A percentile compares a stretch with the other conserved stretches of the same genome.
phyloP scores from a whole-genome alignment of 2,329 filamentous ascomycete genomes.

The Sporothrix luriei region DNA sequence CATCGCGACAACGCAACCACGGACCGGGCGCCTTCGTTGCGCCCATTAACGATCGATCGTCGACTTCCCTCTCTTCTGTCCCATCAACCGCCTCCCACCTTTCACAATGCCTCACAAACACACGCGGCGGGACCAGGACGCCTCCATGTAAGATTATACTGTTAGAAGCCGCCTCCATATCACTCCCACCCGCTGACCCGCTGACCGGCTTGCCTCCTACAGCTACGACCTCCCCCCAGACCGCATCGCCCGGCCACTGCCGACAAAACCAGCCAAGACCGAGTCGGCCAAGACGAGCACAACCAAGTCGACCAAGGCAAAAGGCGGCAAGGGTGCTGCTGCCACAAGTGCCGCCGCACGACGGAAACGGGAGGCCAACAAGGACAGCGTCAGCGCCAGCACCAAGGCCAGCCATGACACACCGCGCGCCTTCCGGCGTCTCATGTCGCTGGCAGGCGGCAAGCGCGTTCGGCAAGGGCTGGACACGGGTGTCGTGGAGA shows the following conservation, averaged over 20 bases:
- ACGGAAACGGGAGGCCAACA: conserved; percentile 49
- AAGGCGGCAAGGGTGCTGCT: not conserved
- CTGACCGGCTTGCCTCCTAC: conserved; percentile 8
- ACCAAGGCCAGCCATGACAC: conserved; percentile 66
- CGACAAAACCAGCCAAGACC: conserved; percentile 42
- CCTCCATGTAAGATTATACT: conserved; percentile 50
- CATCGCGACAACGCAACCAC: not conserved
- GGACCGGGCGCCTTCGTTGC: not conserved
- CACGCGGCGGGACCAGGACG: conserved; percentile 64
- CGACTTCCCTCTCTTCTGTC: not conserved
- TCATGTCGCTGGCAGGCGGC: conserved; percentile 75
- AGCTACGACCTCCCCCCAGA: conserved; percentile 57
- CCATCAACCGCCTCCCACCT: not conserved
- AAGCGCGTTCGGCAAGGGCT: conserved; percentile 65
- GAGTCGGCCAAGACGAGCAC: conserved; percentile 38
- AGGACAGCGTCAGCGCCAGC: conserved; percentile 39
- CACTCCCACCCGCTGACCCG: not conserved
- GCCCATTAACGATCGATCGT: not conserved
- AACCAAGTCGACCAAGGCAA: conserved; percentile 34
- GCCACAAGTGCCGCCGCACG: conserved; percentile 45
- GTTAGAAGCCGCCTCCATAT: not conserved
- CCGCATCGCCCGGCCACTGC: conserved; percentile 55
- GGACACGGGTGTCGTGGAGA: conserved; percentile 63
- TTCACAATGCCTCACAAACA: conserved; percentile 81
- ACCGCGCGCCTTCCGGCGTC: conserved; percentile 79